A percentile compares a stretch with the other conserved stretches of the same genome.
phyloP scores from a whole-genome alignment of 495 filamentous ascomycete genomes.

The Aspergillus ellipticus region DNA sequence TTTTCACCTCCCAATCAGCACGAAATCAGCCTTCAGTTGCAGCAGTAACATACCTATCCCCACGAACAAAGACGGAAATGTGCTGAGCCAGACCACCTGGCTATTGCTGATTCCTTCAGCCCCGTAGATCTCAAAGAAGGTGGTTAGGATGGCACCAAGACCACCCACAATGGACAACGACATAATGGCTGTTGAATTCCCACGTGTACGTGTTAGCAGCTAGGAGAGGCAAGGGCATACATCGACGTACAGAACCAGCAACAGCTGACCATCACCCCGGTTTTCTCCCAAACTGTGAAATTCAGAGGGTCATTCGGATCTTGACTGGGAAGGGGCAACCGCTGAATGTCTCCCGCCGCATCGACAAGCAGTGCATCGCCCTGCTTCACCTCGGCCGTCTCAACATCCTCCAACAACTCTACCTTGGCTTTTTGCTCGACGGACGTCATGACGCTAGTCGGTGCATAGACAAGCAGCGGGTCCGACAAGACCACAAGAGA shows the following conservation, averaged over 20 bases:
- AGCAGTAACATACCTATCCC: conserved; percentile 23
- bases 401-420: too few species aligned
- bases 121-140: conserved; percentile 29
- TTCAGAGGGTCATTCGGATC: conserved; percentile 38
- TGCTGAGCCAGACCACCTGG: conserved; percentile 31
- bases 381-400: too few species aligned
- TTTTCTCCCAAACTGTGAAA: conserved; percentile 30
- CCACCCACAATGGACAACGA: conserved; percentile 30
- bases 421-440: too few species aligned
- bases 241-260: conserved; percentile 34
- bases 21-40: too few species aligned
- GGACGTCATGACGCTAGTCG: too few species aligned
- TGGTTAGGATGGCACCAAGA: conserved; percentile 26
- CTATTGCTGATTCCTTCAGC: conserved; percentile 21
- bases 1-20: conserved; percentile 4
- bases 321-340: conserved; percentile 28
- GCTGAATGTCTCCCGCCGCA: conserved; percentile 22
- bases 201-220: too few species aligned
- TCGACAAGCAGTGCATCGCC: conserved; percentile 21
- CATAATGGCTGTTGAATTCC: conserved; percentile 35
- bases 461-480: too few species aligned
- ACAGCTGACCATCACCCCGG: conserved; percentile 28
- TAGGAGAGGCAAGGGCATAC: neutral
- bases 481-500: too few species aligned
- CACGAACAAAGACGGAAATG: conserved; percentile 31